Evolutionary conservation across 2,329 filamentous ascomycete genomes (phyloP).

Genomic region (Pestalotiopsis sp.): DNA sequence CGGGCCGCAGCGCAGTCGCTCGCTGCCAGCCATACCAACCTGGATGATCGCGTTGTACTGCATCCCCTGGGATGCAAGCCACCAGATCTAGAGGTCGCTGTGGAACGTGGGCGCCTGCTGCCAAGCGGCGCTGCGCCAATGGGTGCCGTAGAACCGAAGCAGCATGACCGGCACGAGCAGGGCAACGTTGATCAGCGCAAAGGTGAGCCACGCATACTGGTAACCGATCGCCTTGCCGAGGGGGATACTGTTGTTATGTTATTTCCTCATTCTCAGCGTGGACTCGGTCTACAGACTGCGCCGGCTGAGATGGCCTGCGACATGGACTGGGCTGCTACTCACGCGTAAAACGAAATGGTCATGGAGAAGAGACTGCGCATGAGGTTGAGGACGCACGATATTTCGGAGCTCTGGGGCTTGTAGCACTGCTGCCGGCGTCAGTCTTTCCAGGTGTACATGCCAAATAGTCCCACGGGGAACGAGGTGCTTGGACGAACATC

Average conservation of each 20-base stretch:
- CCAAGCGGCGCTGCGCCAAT: constrained; percentile 23
- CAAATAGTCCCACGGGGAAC: background rate
- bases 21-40: no score
- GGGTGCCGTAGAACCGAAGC: constrained; percentile 25
- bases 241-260: constrained; percentile 21
- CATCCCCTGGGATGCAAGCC: no score
- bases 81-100: background rate
- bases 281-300: no score
- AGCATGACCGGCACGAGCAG: constrained; percentile 26
- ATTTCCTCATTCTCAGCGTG: no score
- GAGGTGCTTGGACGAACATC: constrained; percentile 23
- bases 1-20: no score
- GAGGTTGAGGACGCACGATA: constrained; percentile 35
- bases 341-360: constrained; percentile 35
- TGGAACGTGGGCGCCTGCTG: constrained; percentile 25
- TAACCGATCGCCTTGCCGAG: constrained; percentile 28
- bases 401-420: constrained; percentile 37
- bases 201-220: constrained; percentile 33
- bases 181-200: constrained; percentile 29
- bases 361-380: constrained; percentile 35
- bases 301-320: no score
- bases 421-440: constrained; percentile 25
- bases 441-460: background rate
- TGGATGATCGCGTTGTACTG: no score
- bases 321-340: background rate